Base-by-base conservation (phyloP, 1,284 basidiomycete species). In the Leccinum angustisporum region DNA sequence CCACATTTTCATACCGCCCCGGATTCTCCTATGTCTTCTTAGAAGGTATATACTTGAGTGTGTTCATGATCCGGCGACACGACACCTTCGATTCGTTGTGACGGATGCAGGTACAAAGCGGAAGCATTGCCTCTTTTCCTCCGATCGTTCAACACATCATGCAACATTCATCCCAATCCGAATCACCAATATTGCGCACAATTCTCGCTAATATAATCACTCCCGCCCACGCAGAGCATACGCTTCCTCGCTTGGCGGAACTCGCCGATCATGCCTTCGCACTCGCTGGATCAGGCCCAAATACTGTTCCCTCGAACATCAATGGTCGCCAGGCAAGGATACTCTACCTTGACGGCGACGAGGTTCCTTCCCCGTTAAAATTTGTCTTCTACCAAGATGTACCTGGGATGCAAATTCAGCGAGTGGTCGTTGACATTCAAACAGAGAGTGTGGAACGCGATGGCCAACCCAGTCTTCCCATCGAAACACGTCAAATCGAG, bases 401-500 rank as follows among this genome's bases (percentile, higher is more conserved):
- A 21, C 60, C 66, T 3, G 30, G 50, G 31, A 51, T 59, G 60
- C 60, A 61, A 7, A 31, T 53, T 25, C 58, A 57, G 31, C 62
- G 63, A 31, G 63, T 70, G 11, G 48, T 61, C 11, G 51, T 69
- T 53, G 57, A 72, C 54, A 71, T 69, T 59, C 51, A 63, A 18
- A 57, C 65, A 21, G 69, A 57, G 57, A 72, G 65, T 0, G 61
- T 36, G 1, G 59, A 60, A 38, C 61, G 59, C 33, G 60, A 70
- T 25, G 67, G 61, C 2, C 66, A 63, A 2, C 60, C 62, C 21
- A 57, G 52, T 56, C 70, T 71, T 13, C 18, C 61, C 52, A 68
- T 69, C 46, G 62, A 62, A 14, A 61, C 70, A 5, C 61, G 68
- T 60, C 59, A 59, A 33, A 68, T 72, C 60, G 69, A 70, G 14